Conservation (phyloP, 2,329 filamentous ascomycete genomes). For the Endoconidiophora polonica region DNA sequence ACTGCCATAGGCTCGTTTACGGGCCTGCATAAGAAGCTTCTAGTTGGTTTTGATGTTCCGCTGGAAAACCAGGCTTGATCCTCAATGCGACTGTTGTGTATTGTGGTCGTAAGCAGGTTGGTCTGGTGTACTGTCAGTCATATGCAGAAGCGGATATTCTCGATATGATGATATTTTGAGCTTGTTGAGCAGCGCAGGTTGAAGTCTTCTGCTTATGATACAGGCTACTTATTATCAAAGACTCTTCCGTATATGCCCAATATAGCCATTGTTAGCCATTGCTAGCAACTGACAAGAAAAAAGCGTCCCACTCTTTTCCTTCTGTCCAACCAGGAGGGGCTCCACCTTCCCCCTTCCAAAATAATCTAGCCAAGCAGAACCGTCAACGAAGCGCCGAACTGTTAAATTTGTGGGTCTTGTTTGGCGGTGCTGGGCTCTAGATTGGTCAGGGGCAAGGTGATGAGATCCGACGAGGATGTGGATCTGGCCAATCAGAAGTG, state of each 20-base stretch:
- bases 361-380: constrained; percentile 10
- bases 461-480: too few relatives aligned
- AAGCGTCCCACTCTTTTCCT: not conserved
- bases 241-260: not conserved
- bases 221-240: too few relatives aligned
- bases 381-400: constrained; percentile 14
- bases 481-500: too few relatives aligned
- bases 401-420: not conserved
- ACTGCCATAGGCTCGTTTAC: too few relatives aligned
- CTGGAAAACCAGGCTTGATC: not conserved
- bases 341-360: not conserved
- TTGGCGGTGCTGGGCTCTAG: not conserved
- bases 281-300: not conserved
- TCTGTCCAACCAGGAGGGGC: not conserved
- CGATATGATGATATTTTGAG: too few relatives aligned
- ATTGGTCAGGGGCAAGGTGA: too few relatives aligned
- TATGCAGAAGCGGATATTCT: too few relatives aligned
- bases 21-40: too few relatives aligned
- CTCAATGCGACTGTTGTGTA: not conserved
- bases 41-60: too few relatives aligned
- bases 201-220: too few relatives aligned
- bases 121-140: too few relatives aligned
- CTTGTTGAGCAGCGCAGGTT: too few relatives aligned
- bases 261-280: not conserved
- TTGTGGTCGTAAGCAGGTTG: not conserved